Percentiles rank a stretch among this genome's conserved stretches.
phyloP scores from a whole-genome alignment of 1,284 basidiomycete genomes.

The Rhizopogon parksii region DNA sequence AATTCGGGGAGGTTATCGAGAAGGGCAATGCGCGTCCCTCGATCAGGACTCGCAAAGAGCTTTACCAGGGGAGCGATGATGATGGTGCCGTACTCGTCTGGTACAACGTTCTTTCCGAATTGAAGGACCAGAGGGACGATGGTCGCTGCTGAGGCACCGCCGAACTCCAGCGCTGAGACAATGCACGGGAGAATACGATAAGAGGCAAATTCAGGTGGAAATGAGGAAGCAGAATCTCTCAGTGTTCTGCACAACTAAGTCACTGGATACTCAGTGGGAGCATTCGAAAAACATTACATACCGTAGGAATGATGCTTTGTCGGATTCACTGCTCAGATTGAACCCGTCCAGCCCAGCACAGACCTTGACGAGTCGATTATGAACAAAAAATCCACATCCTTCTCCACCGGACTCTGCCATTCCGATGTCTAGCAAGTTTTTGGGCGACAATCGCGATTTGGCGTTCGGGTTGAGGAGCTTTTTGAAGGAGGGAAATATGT shows the following conservation, averaged over 20 bases:
- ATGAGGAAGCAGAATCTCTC: conserved; percentile 71
- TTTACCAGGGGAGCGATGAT: conserved; percentile 78
- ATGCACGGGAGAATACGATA: conserved; percentile 86
- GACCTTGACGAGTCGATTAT: conserved; percentile 81
- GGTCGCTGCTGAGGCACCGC: conserved; percentile 71
- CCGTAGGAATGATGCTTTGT: conserved; percentile 73
- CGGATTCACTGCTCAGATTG: conserved; percentile 74
- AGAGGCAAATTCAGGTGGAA: conserved; percentile 84
- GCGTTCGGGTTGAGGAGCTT: conserved; percentile 85
- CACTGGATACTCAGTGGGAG: background rate
- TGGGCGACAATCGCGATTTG: conserved; percentile 69
- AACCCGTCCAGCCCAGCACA: conserved; percentile 87
- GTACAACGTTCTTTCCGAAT: conserved; percentile 67
- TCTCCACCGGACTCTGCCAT: conserved; percentile 58
- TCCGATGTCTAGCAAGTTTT: conserved; percentile 74
- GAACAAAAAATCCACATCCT: conserved; percentile 73
- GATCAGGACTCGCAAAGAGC: conserved; percentile 82
- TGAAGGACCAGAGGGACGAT: conserved; percentile 81
- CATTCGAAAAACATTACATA: conserved; percentile 25
- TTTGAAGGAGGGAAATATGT: conserved; percentile 80
- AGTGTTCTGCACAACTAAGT: conserved; percentile 46
- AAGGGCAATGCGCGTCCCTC: conserved; percentile 90
- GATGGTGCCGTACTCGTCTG: conserved; percentile 64
- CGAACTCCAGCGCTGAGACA: conserved; percentile 77
- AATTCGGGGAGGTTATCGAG: conserved; percentile 84